Evolutionary conservation across 1,284 basidiomycete genomes (phyloP), one percentile per base, ranked within the genome.

Genomic region (Pisolithus thermaeus): DNA sequence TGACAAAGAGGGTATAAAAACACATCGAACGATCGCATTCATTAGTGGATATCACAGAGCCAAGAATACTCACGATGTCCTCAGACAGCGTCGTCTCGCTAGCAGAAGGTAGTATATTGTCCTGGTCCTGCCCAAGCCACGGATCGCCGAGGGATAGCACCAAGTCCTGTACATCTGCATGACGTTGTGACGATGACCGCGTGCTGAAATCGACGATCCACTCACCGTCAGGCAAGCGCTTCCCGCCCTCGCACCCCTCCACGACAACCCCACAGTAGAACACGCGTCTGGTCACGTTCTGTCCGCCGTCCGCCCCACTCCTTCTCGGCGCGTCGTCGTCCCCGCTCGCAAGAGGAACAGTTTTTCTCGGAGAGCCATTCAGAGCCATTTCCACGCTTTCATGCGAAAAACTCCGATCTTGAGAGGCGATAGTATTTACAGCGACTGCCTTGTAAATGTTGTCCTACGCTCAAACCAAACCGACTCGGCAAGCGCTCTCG

Each of bases 251-350:
- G 37, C 83, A 80, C 47, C 83, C 85, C 67, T 91, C 88, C 27
- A 91, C 84, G 20, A 91, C 87, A 32, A 91, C 86, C 36, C 84
- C 84, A 59, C 85, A 89, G 66, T 84, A 88, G 68, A 90, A 91
- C 28, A 82, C 83, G 63, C 88, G 84, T 64, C 76, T 84, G 3
- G 83, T 90, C 55, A 76, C 57, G 43, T 45, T 45, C 43, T 45
- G 27, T 3, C 28, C 43, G 30, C 18, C 39, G 66, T 64, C n/a
- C 73, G 66, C 22, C 69, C 66, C 2, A 63, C 61, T 45, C 73
- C 68, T 55, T 67, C 70, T 50, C 65, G 69, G 69, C 46, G 74
- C 70, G 38, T 70, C 64, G 56, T 82, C 80, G 54, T 87, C 80
- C 40, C 83, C 85, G 57, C 71, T 76, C 27, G 83, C 77, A 36